Evolutionary conservation across 176 grass and related monocot species (phyloP).

Genomic region (Lolium rigidum): DNA sequence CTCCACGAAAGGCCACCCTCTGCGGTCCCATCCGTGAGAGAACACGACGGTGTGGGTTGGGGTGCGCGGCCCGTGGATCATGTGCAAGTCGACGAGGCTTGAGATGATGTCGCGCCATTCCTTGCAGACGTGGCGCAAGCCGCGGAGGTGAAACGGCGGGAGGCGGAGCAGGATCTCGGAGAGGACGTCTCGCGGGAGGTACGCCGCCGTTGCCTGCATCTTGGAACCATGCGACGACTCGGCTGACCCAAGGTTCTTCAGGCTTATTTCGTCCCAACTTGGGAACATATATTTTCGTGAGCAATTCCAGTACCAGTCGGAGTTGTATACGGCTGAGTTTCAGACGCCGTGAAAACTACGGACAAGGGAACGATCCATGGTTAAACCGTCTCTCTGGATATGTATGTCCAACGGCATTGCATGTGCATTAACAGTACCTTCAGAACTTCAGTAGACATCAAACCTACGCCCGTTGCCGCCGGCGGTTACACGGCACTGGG

Average conservation of each 20-base stretch:
- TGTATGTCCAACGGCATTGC: too few species aligned
- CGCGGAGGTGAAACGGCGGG: not conserved
- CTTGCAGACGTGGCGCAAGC: slow-evolving; percentile 10
- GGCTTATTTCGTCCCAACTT: not conserved
- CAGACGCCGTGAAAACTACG: too few species aligned
- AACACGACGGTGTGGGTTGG: not conserved
- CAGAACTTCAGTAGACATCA: too few species aligned
- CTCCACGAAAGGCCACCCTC: not conserved
- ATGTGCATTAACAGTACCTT: too few species aligned
- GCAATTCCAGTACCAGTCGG: too few species aligned
- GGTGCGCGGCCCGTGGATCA: not conserved
- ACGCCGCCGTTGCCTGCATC: not conserved
- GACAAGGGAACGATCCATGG: too few species aligned
- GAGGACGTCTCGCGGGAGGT: not conserved
- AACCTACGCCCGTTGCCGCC: too few species aligned
- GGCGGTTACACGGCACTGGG: too few species aligned
- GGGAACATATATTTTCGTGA: not conserved
- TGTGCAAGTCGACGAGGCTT: not conserved
- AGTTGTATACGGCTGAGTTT: too few species aligned
- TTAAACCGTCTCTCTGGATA: too few species aligned
- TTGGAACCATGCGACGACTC: not conserved
- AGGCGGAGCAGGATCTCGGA: not conserved
- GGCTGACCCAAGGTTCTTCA: not conserved
- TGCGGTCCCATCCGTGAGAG: not conserved
- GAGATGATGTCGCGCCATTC: slow-evolving; percentile 12